A percentile compares a stretch with the other conserved stretches of the same genome.
Conservation (phyloP, 1,284 basidiomycete genomes). For the Ceratobasidium sp. region DNA sequence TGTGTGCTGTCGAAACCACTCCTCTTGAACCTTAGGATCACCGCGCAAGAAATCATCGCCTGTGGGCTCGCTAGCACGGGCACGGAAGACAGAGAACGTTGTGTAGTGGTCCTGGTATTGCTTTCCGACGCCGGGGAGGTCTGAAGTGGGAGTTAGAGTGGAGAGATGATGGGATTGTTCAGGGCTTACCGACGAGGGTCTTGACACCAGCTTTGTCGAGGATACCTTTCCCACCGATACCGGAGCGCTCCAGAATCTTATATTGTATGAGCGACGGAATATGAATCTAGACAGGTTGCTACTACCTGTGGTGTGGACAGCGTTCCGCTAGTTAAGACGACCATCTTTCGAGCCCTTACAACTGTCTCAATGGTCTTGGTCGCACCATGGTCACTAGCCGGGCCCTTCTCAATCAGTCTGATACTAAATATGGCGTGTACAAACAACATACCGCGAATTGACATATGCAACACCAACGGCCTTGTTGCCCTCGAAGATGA, state of each 20-base stretch:
- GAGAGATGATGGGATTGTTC: conserved; percentile 54
- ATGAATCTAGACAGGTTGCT: background rate
- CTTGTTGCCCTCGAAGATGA: conserved; percentile 76
- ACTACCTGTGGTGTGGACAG: conserved; percentile 68
- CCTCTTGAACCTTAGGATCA: conserved; percentile 59
- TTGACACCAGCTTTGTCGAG: conserved; percentile 32
- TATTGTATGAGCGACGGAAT: background rate
- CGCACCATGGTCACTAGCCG: conserved; percentile 8
- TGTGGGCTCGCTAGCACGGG: conserved; percentile 70
- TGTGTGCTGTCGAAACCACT: conserved; percentile 53
- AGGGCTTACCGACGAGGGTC: conserved; percentile 38
- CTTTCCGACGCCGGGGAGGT: conserved; percentile 76
- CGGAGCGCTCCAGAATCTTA: conserved; percentile 74
- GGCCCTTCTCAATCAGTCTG: background rate
- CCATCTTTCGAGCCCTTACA: conserved; percentile 68
- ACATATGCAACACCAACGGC: conserved; percentile 77
- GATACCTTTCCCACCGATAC: conserved; percentile 60
- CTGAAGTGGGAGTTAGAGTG: conserved; percentile 62
- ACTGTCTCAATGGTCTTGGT: conserved; percentile 27
- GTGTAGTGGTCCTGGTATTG: conserved; percentile 81
- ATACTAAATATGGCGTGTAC: background rate
- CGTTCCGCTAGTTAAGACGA: conserved; percentile 72
- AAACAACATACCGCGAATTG: conserved; percentile 61
- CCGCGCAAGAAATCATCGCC: conserved; percentile 76
- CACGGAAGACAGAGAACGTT: conserved; percentile 71